Percentiles rank a stretch among this genome's conserved stretches.
Conservation (phyloP, 192 early-diverging fungal species). For the Coemansia sp. region DNA sequence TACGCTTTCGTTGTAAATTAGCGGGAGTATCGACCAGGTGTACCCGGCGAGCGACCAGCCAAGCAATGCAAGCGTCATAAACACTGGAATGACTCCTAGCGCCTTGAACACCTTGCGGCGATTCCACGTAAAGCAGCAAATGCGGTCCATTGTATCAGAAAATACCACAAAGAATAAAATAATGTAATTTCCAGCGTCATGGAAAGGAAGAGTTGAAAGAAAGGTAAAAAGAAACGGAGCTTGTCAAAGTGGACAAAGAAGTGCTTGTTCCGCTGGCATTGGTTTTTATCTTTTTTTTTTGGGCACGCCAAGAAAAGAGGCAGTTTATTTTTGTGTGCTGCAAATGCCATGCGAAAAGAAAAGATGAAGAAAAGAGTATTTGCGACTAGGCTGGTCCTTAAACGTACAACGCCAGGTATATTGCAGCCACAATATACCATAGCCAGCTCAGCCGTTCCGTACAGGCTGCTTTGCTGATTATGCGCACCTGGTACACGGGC, state of each 20-base stretch:
- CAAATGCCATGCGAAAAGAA: background rate
- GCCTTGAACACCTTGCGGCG: constrained; percentile 35
- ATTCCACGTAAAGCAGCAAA: constrained; percentile 25
- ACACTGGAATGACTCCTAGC: constrained; percentile 44
- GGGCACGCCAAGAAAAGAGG: too few species aligned
- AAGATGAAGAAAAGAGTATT: background rate
- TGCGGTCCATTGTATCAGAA: constrained; percentile 3
- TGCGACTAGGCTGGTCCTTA: background rate
- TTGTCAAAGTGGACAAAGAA: background rate
- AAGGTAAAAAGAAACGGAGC: constrained; percentile 1
- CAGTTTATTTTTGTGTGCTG: too few species aligned
- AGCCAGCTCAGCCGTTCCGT: background rate
- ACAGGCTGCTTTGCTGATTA: constrained; percentile 18
- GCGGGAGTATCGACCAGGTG: constrained; percentile 19
- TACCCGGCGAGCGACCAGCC: constrained; percentile 37
- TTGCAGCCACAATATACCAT: background rate
- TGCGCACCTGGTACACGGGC: constrained; percentile 27
- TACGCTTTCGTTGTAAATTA: constrained; percentile 13
- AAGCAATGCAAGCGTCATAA: constrained; percentile 41
- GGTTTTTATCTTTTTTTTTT: too few species aligned
- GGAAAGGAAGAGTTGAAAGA: background rate
- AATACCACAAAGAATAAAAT: background rate
- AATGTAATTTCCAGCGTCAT: too few species aligned
- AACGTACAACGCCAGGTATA: background rate
- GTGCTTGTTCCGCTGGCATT: too few species aligned